Evolutionary conservation across 2,329 filamentous ascomycete species (phyloP), one percentile per base, ranked within the genome.

Genomic region (Ascosphaera apis): DNA sequence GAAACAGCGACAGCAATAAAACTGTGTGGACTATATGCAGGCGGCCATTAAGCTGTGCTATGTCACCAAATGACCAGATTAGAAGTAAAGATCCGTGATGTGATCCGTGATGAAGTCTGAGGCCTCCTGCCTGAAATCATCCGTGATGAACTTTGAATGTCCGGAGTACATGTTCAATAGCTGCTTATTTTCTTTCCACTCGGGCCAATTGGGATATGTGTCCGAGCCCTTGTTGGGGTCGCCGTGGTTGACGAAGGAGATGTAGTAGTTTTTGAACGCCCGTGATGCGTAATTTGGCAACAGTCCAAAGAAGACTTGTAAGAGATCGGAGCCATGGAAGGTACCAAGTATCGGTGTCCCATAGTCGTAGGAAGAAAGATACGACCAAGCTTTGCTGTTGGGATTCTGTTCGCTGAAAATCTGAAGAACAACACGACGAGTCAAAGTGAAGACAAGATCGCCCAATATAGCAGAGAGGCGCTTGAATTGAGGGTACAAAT

Each of bases 401-500:
- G 72, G 71, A 41, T 70, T 63, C 9, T 58, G 54, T 1, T 54
- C 37, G 0, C 50, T 47, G 1, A 68, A 52, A 0, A 47, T 39
- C 9, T 61, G 48, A 15, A 88, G 65, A 50, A 79, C 73, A 3
- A 63, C 40, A 12, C 80, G 70, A 1, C 79, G 69, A 0, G 70
- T 68, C 0, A 88, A 61, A 0, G 74, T 84, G 54, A 88, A 86
- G 1, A 68, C 68, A 0, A 82, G 46, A 48, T 88, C 80, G 11
- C 80, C 80, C 0, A 84, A 58, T 18, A 86, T 67, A 25, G 79
- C 78, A 2, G 76, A 72, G 0, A 82, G 58, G 11, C 76, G 74
- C 54, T 84, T 86, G 62, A 72, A 84, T 43, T 79, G 67, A 0
- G 79, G 76, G 48, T 79, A 83, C 47, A 71, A 61, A 46, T 76